Evolutionary conservation across 2,329 filamentous ascomycete genomes (phyloP), one percentile per base, ranked within the genome.

Genomic region (Fonsecaea erecta): DNA sequence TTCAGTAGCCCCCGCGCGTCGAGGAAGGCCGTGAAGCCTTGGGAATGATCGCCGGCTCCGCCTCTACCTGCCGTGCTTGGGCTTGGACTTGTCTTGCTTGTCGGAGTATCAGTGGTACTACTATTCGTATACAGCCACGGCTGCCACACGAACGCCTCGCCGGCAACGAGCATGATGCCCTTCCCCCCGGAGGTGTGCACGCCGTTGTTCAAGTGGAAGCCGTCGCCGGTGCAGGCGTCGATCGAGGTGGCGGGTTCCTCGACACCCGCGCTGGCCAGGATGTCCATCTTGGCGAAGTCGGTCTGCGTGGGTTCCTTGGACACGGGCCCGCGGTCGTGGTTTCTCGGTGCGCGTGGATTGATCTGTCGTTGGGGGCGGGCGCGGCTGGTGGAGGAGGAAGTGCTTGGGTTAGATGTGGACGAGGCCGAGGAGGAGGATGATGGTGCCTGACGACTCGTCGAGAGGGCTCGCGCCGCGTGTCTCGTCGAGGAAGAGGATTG

Each of bases 111-210:
- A 11, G 11, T 24, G n/a, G 37, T 6, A 12, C 26, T 43, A 11
- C 48, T 58, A 4, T 14, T 9, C 12, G n/a, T 28, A 53, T 14
- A 21, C 12, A 37, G 46, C 92, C 94, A 97, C 3, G 95, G 95
- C 74, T 86, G 82, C 95, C 95, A 99, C 57, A 83, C 80, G 76
- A 97, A 98, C 0, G 90, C 93, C 77, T 98, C 93, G 5, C 94
- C 94, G 46, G 88, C 89, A 1, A 97, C 85, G 4, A 99, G 83
- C 67, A 99, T 75, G 28, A 93, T 85, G 0, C 92, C 94, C 58
- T 86, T 84, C 0, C 89, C 89, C 52, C 86, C 86, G 1, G 81
- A 79, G 32, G 96, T 86, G 60, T 86, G 88, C 37, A 90, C 80
- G 11, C 93, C 93, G 72, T 88, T 96, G 78, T 95, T 90, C 52